A percentile compares a stretch with the other conserved stretches of the same genome.
These are phyloP conservation scores for Pseudogymnoascus sp. DNA, from an alignment of 2,329 filamentous ascomycete genomes.

Conservation along the genomic window DNA sequence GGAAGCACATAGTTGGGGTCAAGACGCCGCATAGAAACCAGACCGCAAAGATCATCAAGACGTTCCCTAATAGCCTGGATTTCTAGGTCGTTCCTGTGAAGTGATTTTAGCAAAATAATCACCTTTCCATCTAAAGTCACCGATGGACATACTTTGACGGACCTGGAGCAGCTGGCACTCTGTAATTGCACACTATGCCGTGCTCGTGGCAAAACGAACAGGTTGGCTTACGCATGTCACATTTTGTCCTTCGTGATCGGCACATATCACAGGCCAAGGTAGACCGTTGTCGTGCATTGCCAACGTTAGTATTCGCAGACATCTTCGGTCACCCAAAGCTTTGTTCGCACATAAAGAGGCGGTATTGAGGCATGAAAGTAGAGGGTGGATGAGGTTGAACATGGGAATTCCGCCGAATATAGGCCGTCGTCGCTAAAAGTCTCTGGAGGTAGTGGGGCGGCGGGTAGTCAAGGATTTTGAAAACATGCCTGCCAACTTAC, in stretches of 20 bases:
- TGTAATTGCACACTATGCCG: constrained; percentile 14
- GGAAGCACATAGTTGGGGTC: neutral
- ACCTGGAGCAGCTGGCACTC: neutral
- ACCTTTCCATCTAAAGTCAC: constrained; percentile 7
- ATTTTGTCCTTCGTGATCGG: constrained; percentile 22
- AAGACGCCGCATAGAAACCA: constrained; percentile 8
- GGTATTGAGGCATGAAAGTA: neutral
- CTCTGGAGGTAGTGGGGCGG: neutral
- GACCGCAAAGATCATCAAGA: constrained; percentile 10
- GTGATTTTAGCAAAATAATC: neutral
- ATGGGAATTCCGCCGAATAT: neutral
- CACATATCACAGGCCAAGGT: constrained; percentile 21
- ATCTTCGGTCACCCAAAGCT: neutral
- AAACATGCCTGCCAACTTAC: neutral
- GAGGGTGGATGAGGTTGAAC: neutral
- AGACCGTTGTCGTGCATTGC: constrained; percentile 11
- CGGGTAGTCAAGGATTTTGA: neutral
- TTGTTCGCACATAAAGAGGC: neutral
- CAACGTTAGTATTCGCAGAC: neutral
- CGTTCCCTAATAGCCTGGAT: constrained; percentile 10
- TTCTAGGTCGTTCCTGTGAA: constrained; percentile 10
- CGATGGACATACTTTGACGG: neutral
- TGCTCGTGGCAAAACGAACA: constrained; percentile 20
- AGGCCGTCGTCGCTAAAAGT: neutral
- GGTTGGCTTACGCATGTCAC: constrained; percentile 20